Base-by-base conservation (phyloP, 129 eudicot genomes). In the Flaveria bidentis region DNA sequence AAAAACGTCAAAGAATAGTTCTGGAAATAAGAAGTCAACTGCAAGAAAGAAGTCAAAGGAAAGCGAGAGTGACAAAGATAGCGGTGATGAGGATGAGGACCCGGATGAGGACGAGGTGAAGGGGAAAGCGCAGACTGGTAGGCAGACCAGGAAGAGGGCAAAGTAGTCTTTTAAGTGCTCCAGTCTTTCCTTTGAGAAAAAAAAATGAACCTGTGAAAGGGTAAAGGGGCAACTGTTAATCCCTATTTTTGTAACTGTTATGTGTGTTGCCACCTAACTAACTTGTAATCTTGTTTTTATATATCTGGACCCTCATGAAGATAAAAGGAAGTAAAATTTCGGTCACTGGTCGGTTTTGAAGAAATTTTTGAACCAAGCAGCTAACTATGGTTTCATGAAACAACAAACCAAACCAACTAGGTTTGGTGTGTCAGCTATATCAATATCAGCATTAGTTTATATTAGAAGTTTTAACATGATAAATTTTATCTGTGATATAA, bases 41-140 rank as follows among this genome's bases (percentile, higher is more conserved):
- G 66, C 79, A 52, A 82, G 77, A 74, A 83, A 87, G 73, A 87
- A 87, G 80, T 69, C 83, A 23, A 22, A 75, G 51, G 89, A 76
- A 66, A 85, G 84, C 73, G 89, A 82, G 20, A 33, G 71, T 18
- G 86, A 73, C 63, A 74, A 77, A 47, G 64, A 46, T 71, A 30
- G 12, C 20, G 75, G 10, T 61, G 73, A 66, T 72, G 82, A 58
- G 41, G 82, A 75, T 77, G 81, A 86, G 22, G 22, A 20, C 22
- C 22, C 22, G 22, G 73, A 66, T 72, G 82, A 58, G 47, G 82
- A 75, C 75, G 81, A 86, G 71, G 78, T 49, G 15, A 77, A 84
- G 68, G 69, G 69, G 20, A 85, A 74, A 69, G 76, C 56, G 39
- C 83, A 72, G 68, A 76, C 69, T 4, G 85, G 82, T 74, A 84